Base-by-base conservation (phyloP, 2,329 filamentous ascomycete genomes). In the Pseudopyricularia cyperi region DNA sequence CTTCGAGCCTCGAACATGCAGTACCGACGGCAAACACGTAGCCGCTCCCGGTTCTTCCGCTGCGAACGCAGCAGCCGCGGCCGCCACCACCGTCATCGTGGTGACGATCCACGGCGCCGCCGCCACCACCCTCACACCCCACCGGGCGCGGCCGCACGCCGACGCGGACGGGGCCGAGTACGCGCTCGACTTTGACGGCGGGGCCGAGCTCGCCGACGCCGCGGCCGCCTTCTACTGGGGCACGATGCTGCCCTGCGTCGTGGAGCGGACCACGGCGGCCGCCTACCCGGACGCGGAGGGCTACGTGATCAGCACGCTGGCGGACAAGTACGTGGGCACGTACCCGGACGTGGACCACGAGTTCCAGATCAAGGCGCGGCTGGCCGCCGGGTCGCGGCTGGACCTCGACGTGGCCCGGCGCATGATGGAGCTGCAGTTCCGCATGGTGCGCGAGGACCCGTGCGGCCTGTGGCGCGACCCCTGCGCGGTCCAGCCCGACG, bases 281-380 rank as follows among this genome's bases (percentile, higher is more conserved):
- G 44, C 34, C 30, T 55, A 53, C 46, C 53, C 53, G 8, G 37
- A 52, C 34, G 30, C 33, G 17, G 47, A 47, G n/a, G 54, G 54
- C 6, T 55, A 44, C 15, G 52, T 55, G 11, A 46, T 55, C 42
- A 55, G 54, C 28, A 55, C 54, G 7, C 52, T 55, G 37, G 54
- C 54, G 3, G 52, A 50, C 50, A 55, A 48, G 44, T 55, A 55
- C 48, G 46, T 48, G n/a, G 54, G 54, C 7, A 55, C 54, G 26
- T 56, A 56, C 48, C 53, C 53, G 7, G 53, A 54, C 32, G 53
- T 54, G n/a, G 55, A 54, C 46, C 53, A 54, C 33, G 55, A 54
- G 51, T 54, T 56, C 48, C 53, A 56, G 46, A 53, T 54, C 42
- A 56, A 53, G 50, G 53, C 51, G 3, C 50, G 53, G 6, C 19